These are phyloP conservation scores for Pseudoscleropodium purum DNA, from an alignment of 225 moss, liverwort and hornwort genomes.

Conservation along the genomic window DNA sequence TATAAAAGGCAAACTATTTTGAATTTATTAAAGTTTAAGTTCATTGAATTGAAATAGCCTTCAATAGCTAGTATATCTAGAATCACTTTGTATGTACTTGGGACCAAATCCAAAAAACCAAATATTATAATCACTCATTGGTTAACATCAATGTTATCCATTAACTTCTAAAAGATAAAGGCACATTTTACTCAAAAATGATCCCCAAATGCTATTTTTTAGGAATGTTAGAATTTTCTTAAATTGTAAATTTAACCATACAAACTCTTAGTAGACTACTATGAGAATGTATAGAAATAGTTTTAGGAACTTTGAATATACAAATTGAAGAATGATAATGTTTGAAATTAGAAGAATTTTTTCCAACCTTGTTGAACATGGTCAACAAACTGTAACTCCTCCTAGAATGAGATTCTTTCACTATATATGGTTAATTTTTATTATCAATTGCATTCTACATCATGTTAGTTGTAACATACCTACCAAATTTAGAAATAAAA, in stretches of 20 bases:
- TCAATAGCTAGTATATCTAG: background rate
- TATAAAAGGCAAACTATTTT: background rate
- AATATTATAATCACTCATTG: background rate
- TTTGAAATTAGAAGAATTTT: background rate
- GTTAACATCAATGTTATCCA: no score
- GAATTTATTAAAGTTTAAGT: background rate
- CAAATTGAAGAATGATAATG: rapidly evolving
- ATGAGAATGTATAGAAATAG: rapidly evolving
- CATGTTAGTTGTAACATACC: background rate
- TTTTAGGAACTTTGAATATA: background rate
- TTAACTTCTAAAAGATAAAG: rapidly evolving
- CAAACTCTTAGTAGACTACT: background rate
- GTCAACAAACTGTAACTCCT: background rate
- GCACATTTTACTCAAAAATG: rapidly evolving
- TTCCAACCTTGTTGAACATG: rapidly evolving
- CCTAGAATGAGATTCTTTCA: background rate
- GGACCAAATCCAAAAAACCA: background rate
- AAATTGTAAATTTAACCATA: background rate
- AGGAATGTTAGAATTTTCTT: no score
- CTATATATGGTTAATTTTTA: background rate
- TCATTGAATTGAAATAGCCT: background rate
- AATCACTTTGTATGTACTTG: no score
- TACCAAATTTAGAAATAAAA: background rate
- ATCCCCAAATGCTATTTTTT: rapidly evolving
- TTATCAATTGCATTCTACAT: background rate